These are phyloP conservation scores for Cucumis cinereus DNA, from an alignment of 306 rosid genomes.

Conservation along the genomic window DNA sequence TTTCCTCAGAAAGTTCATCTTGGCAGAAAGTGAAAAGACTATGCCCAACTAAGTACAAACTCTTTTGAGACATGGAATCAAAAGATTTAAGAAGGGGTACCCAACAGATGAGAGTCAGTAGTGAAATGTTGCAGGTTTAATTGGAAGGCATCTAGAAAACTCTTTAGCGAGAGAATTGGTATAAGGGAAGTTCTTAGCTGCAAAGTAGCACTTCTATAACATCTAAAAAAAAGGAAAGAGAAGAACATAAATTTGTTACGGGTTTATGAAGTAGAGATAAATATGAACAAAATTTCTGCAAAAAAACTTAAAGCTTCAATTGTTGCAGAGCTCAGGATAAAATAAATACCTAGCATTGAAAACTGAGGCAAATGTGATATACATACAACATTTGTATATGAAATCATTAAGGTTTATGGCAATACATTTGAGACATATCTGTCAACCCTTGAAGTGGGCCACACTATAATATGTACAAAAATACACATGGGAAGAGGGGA, in stretches of 20 bases:
- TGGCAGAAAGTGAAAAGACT: background rate
- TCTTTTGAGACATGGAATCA: background rate
- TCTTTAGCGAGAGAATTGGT: background rate
- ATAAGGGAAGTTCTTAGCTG: background rate
- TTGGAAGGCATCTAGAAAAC: background rate
- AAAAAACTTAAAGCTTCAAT: background rate
- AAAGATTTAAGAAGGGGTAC: too few relatives aligned
- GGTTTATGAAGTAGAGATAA: background rate
- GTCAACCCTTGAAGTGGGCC: background rate
- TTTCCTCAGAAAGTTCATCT: background rate
- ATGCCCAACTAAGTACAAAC: background rate
- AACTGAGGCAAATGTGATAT: background rate
- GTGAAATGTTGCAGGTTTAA: background rate
- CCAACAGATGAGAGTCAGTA: too few relatives aligned
- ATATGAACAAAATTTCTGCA: background rate
- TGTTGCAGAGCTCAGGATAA: background rate
- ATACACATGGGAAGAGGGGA: background rate
- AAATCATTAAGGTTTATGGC: background rate
- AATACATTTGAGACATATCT: background rate
- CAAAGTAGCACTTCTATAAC: background rate
- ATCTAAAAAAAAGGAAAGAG: background rate
- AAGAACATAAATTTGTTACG: background rate
- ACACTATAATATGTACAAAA: slow-evolving; percentile 6
- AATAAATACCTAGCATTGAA: background rate
- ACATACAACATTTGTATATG: background rate